Percentiles rank a stretch among this genome's conserved stretches.
phyloP scores from a whole-genome alignment of 192 early-diverging fungal species.

The Gaertneriomyces sp. region DNA sequence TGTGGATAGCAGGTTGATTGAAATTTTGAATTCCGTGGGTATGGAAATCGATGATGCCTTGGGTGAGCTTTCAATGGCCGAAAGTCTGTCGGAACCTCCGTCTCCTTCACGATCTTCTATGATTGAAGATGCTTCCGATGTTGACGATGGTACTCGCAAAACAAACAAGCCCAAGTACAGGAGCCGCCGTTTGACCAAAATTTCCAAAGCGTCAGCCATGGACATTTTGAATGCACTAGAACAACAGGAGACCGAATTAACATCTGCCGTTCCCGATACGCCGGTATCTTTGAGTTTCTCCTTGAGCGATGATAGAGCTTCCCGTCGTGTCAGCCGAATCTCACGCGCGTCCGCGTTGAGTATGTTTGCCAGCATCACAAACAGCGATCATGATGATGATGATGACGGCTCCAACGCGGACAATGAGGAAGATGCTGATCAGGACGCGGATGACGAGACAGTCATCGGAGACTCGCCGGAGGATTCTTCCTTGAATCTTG shows the following conservation, averaged over 20 bases:
- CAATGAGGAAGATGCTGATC: not conserved
- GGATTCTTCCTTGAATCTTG: too few species aligned
- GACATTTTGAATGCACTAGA: slow-evolving; percentile 20
- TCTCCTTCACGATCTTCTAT: not conserved
- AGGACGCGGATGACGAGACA: slow-evolving; percentile 11
- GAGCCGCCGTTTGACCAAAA: slow-evolving; percentile 12
- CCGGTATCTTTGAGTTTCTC: too few species aligned
- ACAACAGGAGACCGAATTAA: slow-evolving; percentile 5
- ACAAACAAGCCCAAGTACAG: not conserved
- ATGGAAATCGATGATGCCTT: slow-evolving; percentile 30
- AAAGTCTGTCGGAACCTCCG: not conserved
- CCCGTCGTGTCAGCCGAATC: slow-evolving; percentile 24
- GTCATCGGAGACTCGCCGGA: too few species aligned
- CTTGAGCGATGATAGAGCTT: not conserved
- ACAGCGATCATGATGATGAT: not conserved
- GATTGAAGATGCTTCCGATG: not conserved
- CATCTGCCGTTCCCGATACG: not conserved
- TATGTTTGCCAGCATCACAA: slow-evolving; percentile 9
- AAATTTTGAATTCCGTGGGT: slow-evolving; percentile 18
- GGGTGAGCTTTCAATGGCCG: slow-evolving; percentile 11
- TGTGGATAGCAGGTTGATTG: slow-evolving; percentile 14
- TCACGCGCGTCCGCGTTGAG: slow-evolving; percentile 25
- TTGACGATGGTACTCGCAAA: not conserved
- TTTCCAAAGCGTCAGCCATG: slow-evolving; percentile 16
- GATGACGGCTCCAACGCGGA: not conserved